These are phyloP conservation scores for Sophora flavescens DNA, from an alignment of 306 rosid genomes.

Conservation along the genomic window DNA sequence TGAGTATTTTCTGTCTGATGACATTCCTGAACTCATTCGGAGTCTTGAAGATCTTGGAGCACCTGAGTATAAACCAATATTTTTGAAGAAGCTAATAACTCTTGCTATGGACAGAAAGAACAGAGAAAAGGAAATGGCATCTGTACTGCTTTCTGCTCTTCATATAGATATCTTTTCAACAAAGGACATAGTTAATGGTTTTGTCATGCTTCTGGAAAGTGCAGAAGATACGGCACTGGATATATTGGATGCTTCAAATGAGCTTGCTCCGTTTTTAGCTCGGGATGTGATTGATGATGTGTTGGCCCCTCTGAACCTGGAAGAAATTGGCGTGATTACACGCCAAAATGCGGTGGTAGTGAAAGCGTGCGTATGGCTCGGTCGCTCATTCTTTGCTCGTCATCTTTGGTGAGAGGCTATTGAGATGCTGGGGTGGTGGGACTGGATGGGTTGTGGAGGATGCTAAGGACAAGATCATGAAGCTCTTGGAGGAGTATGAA, in stretches of 20 bases:
- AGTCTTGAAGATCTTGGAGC: conserved; percentile 89
- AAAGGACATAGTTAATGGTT: conserved; percentile 89
- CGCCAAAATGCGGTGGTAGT: conserved; percentile 73
- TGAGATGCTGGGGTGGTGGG: conserved; percentile 99
- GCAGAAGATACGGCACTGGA: conserved; percentile 96
- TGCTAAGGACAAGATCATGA: conserved; percentile 95
- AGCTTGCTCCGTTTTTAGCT: conserved; percentile 90
- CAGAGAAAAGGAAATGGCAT: conserved; percentile 99
- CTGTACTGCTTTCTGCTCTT: conserved; percentile 93
- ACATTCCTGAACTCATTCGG: conserved; percentile 91
- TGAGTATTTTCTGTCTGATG: conserved; percentile 93
- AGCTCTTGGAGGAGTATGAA: conserved; percentile 95
- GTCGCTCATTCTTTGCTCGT: conserved; percentile 82
- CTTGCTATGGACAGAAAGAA: conserved; percentile 97
- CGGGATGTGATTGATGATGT: conserved; percentile 98
- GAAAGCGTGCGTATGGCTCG: conserved; percentile 90
- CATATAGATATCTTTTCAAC: conserved; percentile 95
- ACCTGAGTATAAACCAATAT: conserved; percentile 83
- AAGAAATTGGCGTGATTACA: conserved; percentile 78
- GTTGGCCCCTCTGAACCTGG: conserved; percentile 88
- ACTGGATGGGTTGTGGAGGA: conserved; percentile 99
- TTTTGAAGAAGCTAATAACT: conserved; percentile 90
- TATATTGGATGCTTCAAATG: conserved; percentile 96
- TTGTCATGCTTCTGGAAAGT: conserved; percentile 84
- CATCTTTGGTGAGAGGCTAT: conserved; percentile 96